Base-by-base conservation (phyloP, 163 green algal genomes). In the Volvox carteri region DNA sequence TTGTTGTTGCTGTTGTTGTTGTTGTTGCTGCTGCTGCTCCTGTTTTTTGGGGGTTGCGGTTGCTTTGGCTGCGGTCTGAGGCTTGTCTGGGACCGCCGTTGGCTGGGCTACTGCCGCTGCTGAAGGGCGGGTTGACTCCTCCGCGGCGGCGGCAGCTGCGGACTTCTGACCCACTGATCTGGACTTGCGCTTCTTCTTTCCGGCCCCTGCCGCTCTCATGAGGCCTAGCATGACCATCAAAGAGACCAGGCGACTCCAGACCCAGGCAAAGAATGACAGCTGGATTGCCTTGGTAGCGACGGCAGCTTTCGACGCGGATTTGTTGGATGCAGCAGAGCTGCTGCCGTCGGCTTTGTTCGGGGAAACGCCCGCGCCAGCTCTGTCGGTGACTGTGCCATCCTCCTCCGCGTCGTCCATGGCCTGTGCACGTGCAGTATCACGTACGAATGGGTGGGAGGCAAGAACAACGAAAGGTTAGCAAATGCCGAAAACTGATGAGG, bases 201-300 rank as follows among this genome's bases (percentile, higher is more conserved):
- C 37, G 23, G 42, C n/a, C 28, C 78, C 79, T 11, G 58, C 41
- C 16, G 60, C 78, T 3, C 37, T 21, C 81, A 87, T 87, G 2
- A 87, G 81, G 9, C 81, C 81, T 46, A 87, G 48, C 33, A 79
- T 44, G 5, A 80, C 67, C 30, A 87, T 62, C 9, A 87, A 2
- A 9, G 81, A 62, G 2, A 78, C 81, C 9, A 87, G 33, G 41
- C 67, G 44, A 11, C 62, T 77, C 9, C 35, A n/a, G 18, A 87
- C 44, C 81, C 81, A 87, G 6, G 65, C 65, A 33, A 87, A 87
- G 19, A 87, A 6, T 16, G 81, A 87, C 44, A 67, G 79, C 44
- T 70, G 58, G 0, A 28, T 18, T 2, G 42, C 78, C 41, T 39
- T 52, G 44, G 5, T 52, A 19, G 3, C 60, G 18, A 16, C 62